These are phyloP conservation scores for Basidiobolus meristosporus DNA, from an alignment of 371 early-diverging fungal species.

Conservation along the genomic window DNA sequence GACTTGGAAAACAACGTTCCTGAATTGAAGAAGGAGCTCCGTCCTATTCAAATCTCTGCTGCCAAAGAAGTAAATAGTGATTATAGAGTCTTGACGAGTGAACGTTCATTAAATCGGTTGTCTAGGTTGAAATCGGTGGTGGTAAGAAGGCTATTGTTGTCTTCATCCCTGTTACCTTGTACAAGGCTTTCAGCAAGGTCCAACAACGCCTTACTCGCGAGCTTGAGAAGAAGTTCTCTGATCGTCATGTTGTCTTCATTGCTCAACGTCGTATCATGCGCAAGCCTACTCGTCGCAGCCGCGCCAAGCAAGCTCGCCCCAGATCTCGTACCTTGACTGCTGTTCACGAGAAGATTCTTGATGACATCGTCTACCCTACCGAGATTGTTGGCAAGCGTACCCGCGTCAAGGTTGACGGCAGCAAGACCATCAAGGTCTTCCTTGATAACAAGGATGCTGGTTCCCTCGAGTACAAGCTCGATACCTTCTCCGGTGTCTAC, in stretches of 20 bases:
- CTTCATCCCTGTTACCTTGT: constrained; percentile 87
- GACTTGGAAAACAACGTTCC: constrained; percentile 90
- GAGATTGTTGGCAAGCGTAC: constrained; percentile 95
- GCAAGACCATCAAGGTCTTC: constrained; percentile 85
- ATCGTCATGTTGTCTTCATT: constrained; percentile 89
- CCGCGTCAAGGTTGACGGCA: constrained; percentile 87
- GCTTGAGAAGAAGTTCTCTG: constrained; percentile 98
- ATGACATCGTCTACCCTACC: constrained; percentile 93
- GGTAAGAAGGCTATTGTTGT: constrained; percentile 92
- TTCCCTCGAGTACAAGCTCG: constrained; percentile 92
- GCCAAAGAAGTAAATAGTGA: constrained; percentile 80
- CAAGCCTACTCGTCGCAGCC: constrained; percentile 73
- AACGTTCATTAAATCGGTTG: too few species aligned
- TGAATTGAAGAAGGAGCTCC: constrained; percentile 84
- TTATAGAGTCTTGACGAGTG: too few species aligned
- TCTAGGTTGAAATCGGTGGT: constrained; percentile 70
- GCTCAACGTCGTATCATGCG: constrained; percentile 91
- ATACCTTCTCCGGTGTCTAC: constrained; percentile 91
- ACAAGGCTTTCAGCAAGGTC: constrained; percentile 87
- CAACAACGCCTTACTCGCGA: constrained; percentile 81
- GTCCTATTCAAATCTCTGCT: constrained; percentile 76
- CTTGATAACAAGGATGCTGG: constrained; percentile 92
- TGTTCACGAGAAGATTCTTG: constrained; percentile 81
- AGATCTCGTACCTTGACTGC: constrained; percentile 87
- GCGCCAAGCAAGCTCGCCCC: constrained; percentile 82